Conservation (phyloP, 1,284 basidiomycete species). For the Naganishia sp. region DNA sequence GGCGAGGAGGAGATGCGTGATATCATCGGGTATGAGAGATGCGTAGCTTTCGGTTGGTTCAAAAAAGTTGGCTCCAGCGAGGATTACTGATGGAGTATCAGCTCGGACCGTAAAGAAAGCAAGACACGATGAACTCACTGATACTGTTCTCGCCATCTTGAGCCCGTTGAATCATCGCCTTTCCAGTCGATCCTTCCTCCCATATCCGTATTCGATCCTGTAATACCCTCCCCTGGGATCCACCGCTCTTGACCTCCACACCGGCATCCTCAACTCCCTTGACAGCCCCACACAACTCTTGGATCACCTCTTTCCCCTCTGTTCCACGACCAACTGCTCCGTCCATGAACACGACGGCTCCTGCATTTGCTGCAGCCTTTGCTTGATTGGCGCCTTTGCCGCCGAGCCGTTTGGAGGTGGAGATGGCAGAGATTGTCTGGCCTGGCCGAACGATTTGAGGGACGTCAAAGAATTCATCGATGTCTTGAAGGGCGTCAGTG, state of each 20-base stretch:
- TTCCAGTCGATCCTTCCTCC: constrained; percentile 46
- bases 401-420: constrained; percentile 51
- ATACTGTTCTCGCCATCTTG: constrained; percentile 56
- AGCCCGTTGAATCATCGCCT: constrained; percentile 57
- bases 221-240: constrained; percentile 43
- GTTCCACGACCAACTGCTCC: constrained; percentile 53
- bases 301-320: constrained; percentile 42
- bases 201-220: constrained; percentile 24
- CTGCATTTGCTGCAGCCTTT: constrained; percentile 53
- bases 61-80: constrained; percentile 52
- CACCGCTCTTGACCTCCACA: constrained; percentile 42
- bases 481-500: constrained; percentile 36
- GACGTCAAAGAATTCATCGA: constrained; percentile 56
- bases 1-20: constrained; percentile 59
- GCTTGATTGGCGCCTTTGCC: constrained; percentile 60
- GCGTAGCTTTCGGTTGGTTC: constrained; percentile 33
- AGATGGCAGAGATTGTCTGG: constrained; percentile 56
- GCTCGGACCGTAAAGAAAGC: background rate
- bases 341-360: constrained; percentile 50
- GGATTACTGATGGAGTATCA: constrained; percentile 43
- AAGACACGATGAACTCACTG: constrained; percentile 40
- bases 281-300: constrained; percentile 36
- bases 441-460: constrained; percentile 56
- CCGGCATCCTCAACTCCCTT: constrained; percentile 41
- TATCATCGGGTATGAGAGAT: constrained; percentile 24